Percentiles rank a stretch among this genome's conserved stretches.
Evolutionary conservation across 805 yeast species (phyloP).

Genomic region (Candida caryicola): DNA sequence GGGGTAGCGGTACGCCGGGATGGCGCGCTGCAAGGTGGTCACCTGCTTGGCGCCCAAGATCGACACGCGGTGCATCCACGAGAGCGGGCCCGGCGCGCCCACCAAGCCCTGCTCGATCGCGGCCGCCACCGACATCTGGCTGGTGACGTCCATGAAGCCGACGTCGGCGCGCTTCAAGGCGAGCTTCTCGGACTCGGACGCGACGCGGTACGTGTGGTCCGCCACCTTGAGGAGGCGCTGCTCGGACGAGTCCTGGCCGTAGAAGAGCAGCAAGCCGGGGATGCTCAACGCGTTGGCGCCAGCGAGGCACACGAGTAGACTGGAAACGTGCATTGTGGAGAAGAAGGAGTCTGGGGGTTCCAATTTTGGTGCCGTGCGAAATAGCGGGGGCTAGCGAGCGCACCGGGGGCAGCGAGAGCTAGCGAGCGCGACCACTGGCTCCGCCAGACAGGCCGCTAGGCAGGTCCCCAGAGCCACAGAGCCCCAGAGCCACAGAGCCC

Average conservation of each 20-base stretch:
- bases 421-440: no score
- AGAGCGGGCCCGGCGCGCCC: not conserved
- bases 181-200: constrained; percentile 37
- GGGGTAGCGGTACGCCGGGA: constrained; percentile 54
- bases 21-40: not conserved
- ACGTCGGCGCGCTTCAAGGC: constrained; percentile 41
- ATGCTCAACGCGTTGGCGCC: constrained; percentile 60
- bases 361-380: no score
- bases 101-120: constrained; percentile 24
- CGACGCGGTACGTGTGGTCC: constrained; percentile 28
- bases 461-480: no score
- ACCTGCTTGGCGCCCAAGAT: constrained; percentile 3
- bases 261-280: constrained; percentile 15
- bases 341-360: no score
- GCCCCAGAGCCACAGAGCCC: no score
- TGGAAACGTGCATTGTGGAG: not conserved
- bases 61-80: constrained; percentile 2
- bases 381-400: no score
- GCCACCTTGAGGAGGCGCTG: constrained; percentile 34
- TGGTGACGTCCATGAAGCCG: constrained; percentile 65
- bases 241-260: not conserved
- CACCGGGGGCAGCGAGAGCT: no score
- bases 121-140: constrained; percentile 32
- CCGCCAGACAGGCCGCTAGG: no score
- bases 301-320: constrained; percentile 38